Base-by-base conservation (phyloP, 257 asterid species). In the Penstemon newberryi region DNA sequence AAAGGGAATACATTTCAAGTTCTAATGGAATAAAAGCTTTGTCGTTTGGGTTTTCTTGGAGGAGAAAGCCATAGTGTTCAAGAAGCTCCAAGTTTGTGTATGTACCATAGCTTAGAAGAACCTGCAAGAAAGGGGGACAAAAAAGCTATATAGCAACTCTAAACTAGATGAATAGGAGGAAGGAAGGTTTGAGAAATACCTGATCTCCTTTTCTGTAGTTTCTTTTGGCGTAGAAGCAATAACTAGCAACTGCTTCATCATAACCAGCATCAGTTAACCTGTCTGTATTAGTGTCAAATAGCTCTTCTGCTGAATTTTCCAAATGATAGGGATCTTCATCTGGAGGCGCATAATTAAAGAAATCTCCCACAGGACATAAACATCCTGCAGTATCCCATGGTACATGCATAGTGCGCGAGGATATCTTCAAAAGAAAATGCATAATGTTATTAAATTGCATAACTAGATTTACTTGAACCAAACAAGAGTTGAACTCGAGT, bases 51-150 rank as follows among this genome's bases (percentile, higher is more conserved):
- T 88, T 93, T 8, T 82, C 84, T 7, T 66, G 72, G 40, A 93
- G 86, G 67, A 93, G 78, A 78, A 93, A 93, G 15, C 98, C 98
- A 39, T 93, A 93, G 80, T 90, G 96, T 66, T 93, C 95, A 3
- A 93, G 90, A 70, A 93, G 95, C 87, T 93, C 98, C 80, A 93
- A 54, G 69, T 93, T 90, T 51, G 98, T 93, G 81, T 90, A 93
- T 66, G 88, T 81, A 18, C 97, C 98, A n/a, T 93, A 93, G 83
- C 96, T 86, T 67, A 93, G 80, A 76, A 93, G 94, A 82, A 93
- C 92, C 98, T 90, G 84, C 42, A 75, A 61, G 60, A 8, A 37
- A 51, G 42, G 33, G 5, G 40, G 33, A 55, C n/a, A 11, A 56
- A 63, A 15, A 7, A 3, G 39, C 61, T 58, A 11, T 47, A 60